These are phyloP conservation scores for Rhodotorula diobovata DNA, from an alignment of 768 basidiomycete species.

Conservation along the genomic window DNA sequence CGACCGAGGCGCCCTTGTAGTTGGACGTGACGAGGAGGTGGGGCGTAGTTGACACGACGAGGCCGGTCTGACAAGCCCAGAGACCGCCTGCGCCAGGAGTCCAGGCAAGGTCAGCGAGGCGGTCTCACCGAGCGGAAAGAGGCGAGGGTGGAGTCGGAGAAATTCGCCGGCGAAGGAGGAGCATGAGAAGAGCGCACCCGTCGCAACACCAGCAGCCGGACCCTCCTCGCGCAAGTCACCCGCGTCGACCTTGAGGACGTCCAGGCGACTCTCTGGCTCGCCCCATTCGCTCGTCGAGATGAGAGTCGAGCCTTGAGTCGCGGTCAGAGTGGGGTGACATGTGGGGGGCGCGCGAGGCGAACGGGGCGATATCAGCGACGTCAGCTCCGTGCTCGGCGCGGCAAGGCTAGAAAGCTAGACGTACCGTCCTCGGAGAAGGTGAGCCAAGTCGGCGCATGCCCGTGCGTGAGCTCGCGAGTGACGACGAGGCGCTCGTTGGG, in stretches of 20 bases:
- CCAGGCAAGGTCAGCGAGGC: not conserved
- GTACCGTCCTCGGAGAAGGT: constrained; percentile 9
- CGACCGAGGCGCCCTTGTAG: constrained; percentile 20
- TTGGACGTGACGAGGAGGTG: constrained; percentile 14
- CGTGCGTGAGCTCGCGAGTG: not conserved
- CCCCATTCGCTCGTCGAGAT: no score
- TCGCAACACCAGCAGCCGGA: not conserved
- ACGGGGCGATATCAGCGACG: no score
- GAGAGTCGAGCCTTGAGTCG: no score
- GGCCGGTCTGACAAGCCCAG: constrained; percentile 15
- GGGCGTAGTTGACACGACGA: not conserved
- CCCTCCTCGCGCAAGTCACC: not conserved
- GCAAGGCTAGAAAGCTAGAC: not conserved
- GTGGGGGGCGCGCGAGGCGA: no score
- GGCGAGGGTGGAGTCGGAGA: no score
- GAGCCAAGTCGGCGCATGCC: constrained; percentile 30
- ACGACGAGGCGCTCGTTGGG: not conserved
- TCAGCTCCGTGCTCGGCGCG: no score
- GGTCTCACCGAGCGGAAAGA: no score
- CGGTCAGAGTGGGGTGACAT: no score
- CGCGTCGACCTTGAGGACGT: no score
- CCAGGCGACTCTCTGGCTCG: no score
- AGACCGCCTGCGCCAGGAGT: constrained; percentile 14
- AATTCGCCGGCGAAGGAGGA: no score
- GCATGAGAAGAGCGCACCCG: not conserved